A percentile compares a stretch with the other conserved stretches of the same genome.
Conservation (phyloP, 1,284 basidiomycete genomes). For the Apiotrichum domesticum region DNA sequence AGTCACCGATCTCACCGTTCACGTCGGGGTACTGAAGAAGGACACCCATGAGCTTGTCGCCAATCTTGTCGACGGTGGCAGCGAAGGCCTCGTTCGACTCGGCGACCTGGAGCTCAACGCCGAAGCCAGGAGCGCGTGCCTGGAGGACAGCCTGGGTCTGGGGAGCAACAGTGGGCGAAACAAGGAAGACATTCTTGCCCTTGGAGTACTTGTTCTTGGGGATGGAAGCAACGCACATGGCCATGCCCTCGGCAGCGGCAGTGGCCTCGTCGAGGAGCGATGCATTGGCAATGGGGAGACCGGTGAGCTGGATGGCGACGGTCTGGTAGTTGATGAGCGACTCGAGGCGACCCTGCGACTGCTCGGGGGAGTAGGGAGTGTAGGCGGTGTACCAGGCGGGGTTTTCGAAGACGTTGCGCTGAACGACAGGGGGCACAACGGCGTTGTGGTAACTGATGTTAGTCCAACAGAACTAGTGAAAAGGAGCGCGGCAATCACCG, state of each 20-base stretch:
- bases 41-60: constrained; percentile 66
- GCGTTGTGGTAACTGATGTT: constrained; percentile 71
- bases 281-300: constrained; percentile 91
- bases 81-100: constrained; percentile 48
- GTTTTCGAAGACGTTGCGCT: constrained; percentile 93
- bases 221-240: constrained; percentile 45
- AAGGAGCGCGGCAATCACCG: no score
- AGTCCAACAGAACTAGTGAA: no score
- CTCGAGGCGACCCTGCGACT: constrained; percentile 68
- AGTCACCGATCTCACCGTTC: constrained; percentile 78
- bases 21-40: constrained; percentile 91
- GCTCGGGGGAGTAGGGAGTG: constrained; percentile 60
- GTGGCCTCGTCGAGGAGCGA: constrained; percentile 88
- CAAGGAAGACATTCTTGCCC: constrained; percentile 77
- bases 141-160: constrained; percentile 81
- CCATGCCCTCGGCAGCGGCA: constrained; percentile 76
- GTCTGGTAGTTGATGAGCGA: constrained; percentile 97
- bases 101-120: constrained; percentile 66
- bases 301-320: constrained; percentile 89
- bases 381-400: constrained; percentile 98
- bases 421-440: constrained; percentile 85
- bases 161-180: constrained; percentile 72
- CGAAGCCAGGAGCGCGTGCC: constrained; percentile 84
- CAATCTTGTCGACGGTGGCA: constrained; percentile 54
- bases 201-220: constrained; percentile 51